Base-by-base conservation (phyloP, 2,329 filamentous ascomycete genomes). In the Pseudogymnoascus verrucosus region DNA sequence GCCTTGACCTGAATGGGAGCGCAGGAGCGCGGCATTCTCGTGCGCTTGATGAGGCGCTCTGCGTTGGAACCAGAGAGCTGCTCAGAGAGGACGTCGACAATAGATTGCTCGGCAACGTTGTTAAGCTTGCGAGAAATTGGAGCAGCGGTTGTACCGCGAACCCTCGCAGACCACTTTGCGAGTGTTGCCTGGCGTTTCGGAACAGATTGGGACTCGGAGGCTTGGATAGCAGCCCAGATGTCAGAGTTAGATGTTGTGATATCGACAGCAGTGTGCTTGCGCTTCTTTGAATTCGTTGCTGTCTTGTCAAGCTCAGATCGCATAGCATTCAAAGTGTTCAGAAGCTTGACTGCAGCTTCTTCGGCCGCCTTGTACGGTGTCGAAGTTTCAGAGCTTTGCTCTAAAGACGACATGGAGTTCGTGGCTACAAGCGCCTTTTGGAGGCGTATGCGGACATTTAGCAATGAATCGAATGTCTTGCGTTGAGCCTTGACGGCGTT, bases 141-240 rank as follows among this genome's bases (percentile, higher is more conserved):
- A 16, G 82, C 75, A 23, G 84, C 79, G 5, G 83, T 78, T n/a
- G 80, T 78, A 60, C 82, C 84, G 68, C 86, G 85, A 21, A 91
- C 87, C 75, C 93, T 95, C 64, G 82, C 79, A 16, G 92, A 95
- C 95, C 95, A 99, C 75, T 96, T 96, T 72, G 96, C 89, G 11
- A 99, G 81, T 0, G 88, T 84, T 19, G 84, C 82, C 67, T 88
- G 87, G 62, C 93, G 87, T 68, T 86, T 83, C 4, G 83, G 76
- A 21, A 82, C 71, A 0, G 83, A 80, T 2, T 79, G 76, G 26
- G 81, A 72, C 71, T 97, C 92, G 6, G 88, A 80, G 1, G 79
- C 77, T 66, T 86, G 78, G 78, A 95, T 88, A 59, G 84, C 82
- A 12, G 84, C 79, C 90, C 90, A 96, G 1, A 96, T 84, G 1